These are phyloP conservation scores for Takakia lepidozioides DNA, from an alignment of 225 moss, liverwort and hornwort species.

Conservation along the genomic window DNA sequence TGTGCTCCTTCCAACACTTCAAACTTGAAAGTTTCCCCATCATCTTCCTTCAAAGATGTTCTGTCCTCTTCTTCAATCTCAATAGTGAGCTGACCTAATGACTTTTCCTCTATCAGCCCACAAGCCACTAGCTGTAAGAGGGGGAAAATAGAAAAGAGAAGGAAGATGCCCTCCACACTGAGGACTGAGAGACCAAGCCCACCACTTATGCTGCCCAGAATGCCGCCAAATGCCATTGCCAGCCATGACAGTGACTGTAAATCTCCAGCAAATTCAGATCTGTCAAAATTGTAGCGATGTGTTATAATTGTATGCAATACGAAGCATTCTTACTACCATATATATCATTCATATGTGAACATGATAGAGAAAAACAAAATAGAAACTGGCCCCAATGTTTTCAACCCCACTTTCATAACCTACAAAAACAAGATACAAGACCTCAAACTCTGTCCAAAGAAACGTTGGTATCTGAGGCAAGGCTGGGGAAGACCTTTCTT, in stretches of 20 bases:
- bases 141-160: slow-evolving; percentile 21
- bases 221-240: slow-evolving; percentile 12
- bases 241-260: slow-evolving; percentile 17
- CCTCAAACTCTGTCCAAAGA: too few relatives aligned
- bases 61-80: slow-evolving; percentile 8
- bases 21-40: neutral
- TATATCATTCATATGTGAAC: too few relatives aligned
- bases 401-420: too few relatives aligned
- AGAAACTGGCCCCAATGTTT: too few relatives aligned
- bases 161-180: slow-evolving; percentile 20
- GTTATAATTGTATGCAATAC: too few relatives aligned
- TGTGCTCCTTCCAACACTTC: slow-evolving; percentile 6
- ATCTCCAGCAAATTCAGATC: slow-evolving; percentile 5
- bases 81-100: slow-evolving; percentile 10
- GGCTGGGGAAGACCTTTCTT: slow-evolving; percentile 8
- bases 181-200: slow-evolving; percentile 8
- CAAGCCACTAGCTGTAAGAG: slow-evolving; percentile 20
- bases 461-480: too few relatives aligned
- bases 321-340: too few relatives aligned
- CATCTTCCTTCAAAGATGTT: slow-evolving; percentile 3
- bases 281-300: too few relatives aligned
- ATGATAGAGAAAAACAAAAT: too few relatives aligned
- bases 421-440: too few relatives aligned
- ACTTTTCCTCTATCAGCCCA: slow-evolving; percentile 3
- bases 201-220: slow-evolving; percentile 18